Evolutionary conservation across 179 eudicot genomes (phyloP).

Genomic region (Dionaea muscipula): DNA sequence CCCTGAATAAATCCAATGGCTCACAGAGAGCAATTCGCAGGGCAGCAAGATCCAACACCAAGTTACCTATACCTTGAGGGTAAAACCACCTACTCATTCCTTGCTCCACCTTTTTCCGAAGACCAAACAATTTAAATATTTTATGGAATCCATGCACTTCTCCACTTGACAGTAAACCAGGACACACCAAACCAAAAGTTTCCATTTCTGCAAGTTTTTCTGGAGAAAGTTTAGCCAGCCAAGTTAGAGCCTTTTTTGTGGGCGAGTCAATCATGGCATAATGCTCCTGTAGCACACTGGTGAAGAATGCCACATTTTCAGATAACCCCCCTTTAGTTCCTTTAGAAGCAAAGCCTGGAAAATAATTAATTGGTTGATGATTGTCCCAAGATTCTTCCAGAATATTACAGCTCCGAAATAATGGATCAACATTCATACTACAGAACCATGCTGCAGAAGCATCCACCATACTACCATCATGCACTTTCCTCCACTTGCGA

Average conservation of each 20-base stretch:
- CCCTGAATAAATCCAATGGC: conserved; percentile 67
- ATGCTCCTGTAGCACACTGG: conserved; percentile 66
- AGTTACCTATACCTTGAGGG: conserved; percentile 43
- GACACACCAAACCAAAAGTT: conserved; percentile 64
- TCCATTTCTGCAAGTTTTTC: conserved; percentile 59
- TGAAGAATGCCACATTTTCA: conserved; percentile 68
- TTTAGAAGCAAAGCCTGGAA: conserved; percentile 68
- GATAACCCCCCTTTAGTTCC: conserved; percentile 55
- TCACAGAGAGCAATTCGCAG: conserved; percentile 65
- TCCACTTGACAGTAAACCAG: conserved; percentile 32
- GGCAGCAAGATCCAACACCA: conserved; percentile 71
- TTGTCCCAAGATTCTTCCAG: conserved; percentile 73
- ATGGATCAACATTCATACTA: conserved; percentile 71
- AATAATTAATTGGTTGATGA: conserved; percentile 37
- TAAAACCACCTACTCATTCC: conserved; percentile 65
- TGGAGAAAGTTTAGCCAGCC: conserved; percentile 78
- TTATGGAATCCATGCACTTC: conserved; percentile 39
- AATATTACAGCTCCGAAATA: conserved; percentile 46
- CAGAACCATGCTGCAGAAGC: conserved; percentile 73
- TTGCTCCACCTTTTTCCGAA: conserved; percentile 40
- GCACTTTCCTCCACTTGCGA: conserved; percentile 75
- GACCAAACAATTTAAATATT: conserved; percentile 80
- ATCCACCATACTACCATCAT: conserved; percentile 29
- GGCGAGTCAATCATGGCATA: conserved; percentile 36
- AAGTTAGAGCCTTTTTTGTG: conserved; percentile 66